Base-by-base conservation (phyloP, 2,329 filamentous ascomycete species). In the Coniochaeta pulveracea region DNA sequence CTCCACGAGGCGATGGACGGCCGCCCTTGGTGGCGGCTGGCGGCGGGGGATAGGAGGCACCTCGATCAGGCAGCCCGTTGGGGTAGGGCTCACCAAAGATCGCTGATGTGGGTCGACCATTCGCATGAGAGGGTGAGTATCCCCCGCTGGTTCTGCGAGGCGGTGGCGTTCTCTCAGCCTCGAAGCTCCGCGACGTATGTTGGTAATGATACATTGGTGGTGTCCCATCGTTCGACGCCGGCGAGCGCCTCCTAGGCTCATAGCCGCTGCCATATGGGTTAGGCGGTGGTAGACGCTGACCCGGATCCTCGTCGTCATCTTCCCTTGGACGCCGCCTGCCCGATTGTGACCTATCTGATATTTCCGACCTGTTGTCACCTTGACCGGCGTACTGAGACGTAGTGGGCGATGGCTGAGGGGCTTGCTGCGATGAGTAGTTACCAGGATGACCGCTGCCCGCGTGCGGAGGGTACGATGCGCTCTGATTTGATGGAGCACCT, bases 241-340 rank as follows among this genome's bases (percentile, higher is more conserved):
- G 28, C 5, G 28, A 31, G 18, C 28, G 12, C 28, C 28, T 17
- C 19, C 46, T 36, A 19, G 19, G 7, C 47, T 45, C 45, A 35
- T 42, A 47, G 41, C 44, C 48, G 35, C 42, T 52, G 51, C 41
- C 50, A 48, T 43, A 54, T 5, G 57, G 52, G 27, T 60, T 60
- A 5, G 62, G 61, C 0, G 63, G 64, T 6, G 63, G 64, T 12
- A 63, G 57, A 25, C 60, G 53, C 12, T 56, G 52, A 34, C 47
- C 49, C 35, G 57, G 58, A 33, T 64, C 64, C 40, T 56, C 58
- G 21, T 56, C 58, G 19, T 52, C 56, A 19, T 51, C 54, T 26
- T 52, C 51, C 31, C 51, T 54, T 14, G 46, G 54, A 25, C 61
- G 56, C 10, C 55, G 55, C 36, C 54, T 53, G 22, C 48, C 44